phyloP scores from a whole-genome alignment of 257 asterid species.

The Lavandula angustifolia region DNA sequence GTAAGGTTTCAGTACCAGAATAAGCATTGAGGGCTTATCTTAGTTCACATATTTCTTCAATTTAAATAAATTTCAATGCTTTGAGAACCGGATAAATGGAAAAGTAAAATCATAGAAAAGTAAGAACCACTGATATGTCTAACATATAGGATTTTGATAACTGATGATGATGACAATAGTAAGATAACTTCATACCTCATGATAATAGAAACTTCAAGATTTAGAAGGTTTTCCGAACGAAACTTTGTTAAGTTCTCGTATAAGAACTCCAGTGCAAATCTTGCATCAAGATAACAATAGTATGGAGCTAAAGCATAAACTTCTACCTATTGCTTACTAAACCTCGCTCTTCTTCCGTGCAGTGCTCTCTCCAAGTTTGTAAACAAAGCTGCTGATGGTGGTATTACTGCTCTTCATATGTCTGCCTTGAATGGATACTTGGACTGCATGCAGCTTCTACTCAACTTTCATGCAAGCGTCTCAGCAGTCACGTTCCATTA shows the following conservation, averaged over 20 bases:
- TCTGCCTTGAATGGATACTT: constrained; percentile 95
- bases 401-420: constrained; percentile 98
- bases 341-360: constrained; percentile 31
- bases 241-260: neutral
- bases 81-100: neutral
- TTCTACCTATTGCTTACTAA: neutral
- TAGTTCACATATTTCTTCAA: neutral
- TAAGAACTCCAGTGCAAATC: neutral
- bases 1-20: neutral
- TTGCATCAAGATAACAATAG: neutral
- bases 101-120: neutral
- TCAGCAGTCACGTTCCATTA: constrained; percentile 86
- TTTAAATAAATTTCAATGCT: neutral
- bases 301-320: neutral
- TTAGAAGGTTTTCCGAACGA: constrained; percentile 9
- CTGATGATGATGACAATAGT: neutral
- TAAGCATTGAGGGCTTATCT: neutral
- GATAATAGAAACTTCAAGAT: neutral
- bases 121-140: neutral
- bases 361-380: constrained; percentile 81
- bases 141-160: neutral
- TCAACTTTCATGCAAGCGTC: constrained; percentile 79
- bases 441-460: constrained; percentile 93
- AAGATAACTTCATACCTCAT: neutral
- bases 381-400: constrained; percentile 97